Conservation (phyloP, 805 yeast species). For the Saccharomyces jurei region DNA sequence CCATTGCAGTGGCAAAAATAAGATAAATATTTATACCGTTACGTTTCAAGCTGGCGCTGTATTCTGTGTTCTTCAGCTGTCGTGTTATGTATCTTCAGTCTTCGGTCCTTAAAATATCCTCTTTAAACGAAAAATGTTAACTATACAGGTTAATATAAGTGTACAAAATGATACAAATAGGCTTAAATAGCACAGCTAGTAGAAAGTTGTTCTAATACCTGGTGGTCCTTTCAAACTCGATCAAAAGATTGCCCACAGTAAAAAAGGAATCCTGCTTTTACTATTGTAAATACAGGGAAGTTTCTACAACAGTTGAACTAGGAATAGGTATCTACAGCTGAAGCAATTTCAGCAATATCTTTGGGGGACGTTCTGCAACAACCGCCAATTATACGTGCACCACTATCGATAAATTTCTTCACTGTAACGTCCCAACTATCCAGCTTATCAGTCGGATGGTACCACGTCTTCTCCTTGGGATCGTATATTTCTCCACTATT, state of each 20-base stretch:
- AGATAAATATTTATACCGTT: no score
- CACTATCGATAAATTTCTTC: conserved; percentile 33
- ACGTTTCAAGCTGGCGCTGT: no score
- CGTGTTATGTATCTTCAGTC: no score
- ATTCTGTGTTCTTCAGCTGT: no score
- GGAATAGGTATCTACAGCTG: conserved; percentile 2
- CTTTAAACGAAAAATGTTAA: not conserved
- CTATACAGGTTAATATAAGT: no score
- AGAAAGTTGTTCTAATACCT: not conserved
- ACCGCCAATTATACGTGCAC: conserved; percentile 55
- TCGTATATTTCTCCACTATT: conserved; percentile 65
- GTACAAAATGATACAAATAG: not conserved
- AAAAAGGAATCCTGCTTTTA: not conserved
- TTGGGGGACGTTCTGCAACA: conserved; percentile 62
- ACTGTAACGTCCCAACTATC: conserved; percentile 33
- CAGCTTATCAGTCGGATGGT: conserved; percentile 5
- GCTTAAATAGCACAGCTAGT: not conserved
- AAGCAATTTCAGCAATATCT: conserved; percentile 19
- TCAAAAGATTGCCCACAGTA: not conserved
- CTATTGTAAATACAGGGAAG: not conserved
- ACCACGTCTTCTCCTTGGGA: conserved; percentile 37
- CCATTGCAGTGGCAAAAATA: no score
- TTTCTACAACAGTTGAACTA: not conserved
- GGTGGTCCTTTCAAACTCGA: not conserved
- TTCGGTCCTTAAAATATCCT: not conserved